These are phyloP conservation scores for Ogataea paradorogensis DNA, from an alignment of 805 yeast genomes.

Conservation along the genomic window DNA sequence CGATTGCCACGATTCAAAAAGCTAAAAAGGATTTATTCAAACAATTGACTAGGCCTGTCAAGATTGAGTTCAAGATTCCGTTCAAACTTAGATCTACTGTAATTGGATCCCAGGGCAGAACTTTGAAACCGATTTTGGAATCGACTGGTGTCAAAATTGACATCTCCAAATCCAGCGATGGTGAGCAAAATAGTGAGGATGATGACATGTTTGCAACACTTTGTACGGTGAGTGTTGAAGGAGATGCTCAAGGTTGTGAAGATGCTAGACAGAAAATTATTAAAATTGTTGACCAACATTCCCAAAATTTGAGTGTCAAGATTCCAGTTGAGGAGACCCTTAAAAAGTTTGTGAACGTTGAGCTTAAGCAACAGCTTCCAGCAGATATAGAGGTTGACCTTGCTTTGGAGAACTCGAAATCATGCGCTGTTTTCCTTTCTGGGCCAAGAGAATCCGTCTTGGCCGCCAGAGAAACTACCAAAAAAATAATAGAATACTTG, in stretches of 20 bases:
- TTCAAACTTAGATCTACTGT: constrained; percentile 71
- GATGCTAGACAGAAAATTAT: constrained; percentile 68
- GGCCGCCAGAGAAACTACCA: constrained; percentile 51
- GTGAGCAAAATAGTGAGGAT: constrained; percentile 36
- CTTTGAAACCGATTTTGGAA: constrained; percentile 73
- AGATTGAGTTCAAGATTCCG: constrained; percentile 63
- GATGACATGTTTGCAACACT: constrained; percentile 60
- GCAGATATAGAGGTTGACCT: constrained; percentile 28
- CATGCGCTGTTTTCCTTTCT: constrained; percentile 47
- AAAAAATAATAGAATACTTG: constrained; percentile 42
- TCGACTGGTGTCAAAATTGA: constrained; percentile 67
- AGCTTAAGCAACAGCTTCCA: constrained; percentile 19
- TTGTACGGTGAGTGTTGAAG: constrained; percentile 66
- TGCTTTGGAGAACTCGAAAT: constrained; percentile 35
- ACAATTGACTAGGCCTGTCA: constrained; percentile 73
- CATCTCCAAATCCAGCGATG: constrained; percentile 43
- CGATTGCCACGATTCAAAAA: constrained; percentile 55
- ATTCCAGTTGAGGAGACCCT: constrained; percentile 42
- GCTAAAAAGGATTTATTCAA: constrained; percentile 77
- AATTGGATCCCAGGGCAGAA: constrained; percentile 85
- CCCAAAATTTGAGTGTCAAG: constrained; percentile 53
- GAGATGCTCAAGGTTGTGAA: constrained; percentile 80
- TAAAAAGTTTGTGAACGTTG: constrained; percentile 44
- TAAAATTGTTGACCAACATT: constrained; percentile 72
- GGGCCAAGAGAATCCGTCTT: constrained; percentile 73